Base-by-base conservation (phyloP, 2,329 filamentous ascomycete genomes). In the Penicillium sp. region DNA sequence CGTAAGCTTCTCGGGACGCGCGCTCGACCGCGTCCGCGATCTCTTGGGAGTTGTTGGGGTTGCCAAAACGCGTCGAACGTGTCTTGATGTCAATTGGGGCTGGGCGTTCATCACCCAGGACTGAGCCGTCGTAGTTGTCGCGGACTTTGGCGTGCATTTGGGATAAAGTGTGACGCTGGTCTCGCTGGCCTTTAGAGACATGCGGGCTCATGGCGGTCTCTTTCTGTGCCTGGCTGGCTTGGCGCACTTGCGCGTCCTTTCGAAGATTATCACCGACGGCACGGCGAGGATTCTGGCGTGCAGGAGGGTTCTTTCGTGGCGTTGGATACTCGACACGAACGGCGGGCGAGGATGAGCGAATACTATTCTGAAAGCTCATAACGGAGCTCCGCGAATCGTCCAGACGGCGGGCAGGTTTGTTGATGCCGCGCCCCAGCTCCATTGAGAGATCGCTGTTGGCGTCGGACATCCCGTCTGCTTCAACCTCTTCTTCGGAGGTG, bases 51-150 rank as follows among this genome's bases (percentile, higher is more conserved):
- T 67, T 61, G 37, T 74, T 68, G n/a, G 50, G 45, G 36, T 66
- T 70, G 21, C 70, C 70, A 60, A 81, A 83, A 32, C 79, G 77
- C 27, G 78, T 79, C 48, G 72, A 76, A 39, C 70, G 69, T 37
- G 73, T 67, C 33, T 67, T 69, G 17, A 65, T 60, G 5, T 64
- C 63, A 20, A 68, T 45, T 7, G 62, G 67, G 2, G 68, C 61
- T 14, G 74, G 73, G 19, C 74, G 65, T 33, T 77, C 73, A 27
- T 78, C 71, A 44, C 69, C 68, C 33, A 76, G 59, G 27, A 70
- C 65, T 4, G 76, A 76, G 14, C 71, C 72, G 30, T 76, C 73
- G 30, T 79, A 75, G 32, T 74, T 73, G 17, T 71, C 67, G 4
- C 71, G 70, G 2, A 76, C 67, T 52, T 71, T 75, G 2, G 75